A percentile compares a stretch with the other conserved stretches of the same genome.
These are phyloP conservation scores for Fusarium mundagurra DNA, from an alignment of 2,329 filamentous ascomycete genomes.

Conservation along the genomic window DNA sequence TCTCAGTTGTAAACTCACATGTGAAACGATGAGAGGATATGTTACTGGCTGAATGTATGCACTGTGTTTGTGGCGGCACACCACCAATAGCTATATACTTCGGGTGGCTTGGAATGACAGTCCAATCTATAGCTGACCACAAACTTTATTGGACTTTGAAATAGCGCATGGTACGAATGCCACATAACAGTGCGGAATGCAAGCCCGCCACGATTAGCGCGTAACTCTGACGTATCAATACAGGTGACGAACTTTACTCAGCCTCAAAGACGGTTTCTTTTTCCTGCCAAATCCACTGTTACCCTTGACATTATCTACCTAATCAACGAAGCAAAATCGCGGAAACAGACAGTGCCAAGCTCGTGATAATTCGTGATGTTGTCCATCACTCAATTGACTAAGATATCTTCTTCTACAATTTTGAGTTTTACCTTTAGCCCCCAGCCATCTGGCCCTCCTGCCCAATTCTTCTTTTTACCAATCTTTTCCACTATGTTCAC, in stretches of 20 bases:
- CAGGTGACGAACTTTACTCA: neutral
- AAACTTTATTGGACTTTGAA: neutral
- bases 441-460: constrained; percentile 19
- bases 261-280: neutral
- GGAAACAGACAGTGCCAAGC: neutral
- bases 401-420: constrained; percentile 21
- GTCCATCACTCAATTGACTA: neutral
- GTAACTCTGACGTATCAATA: neutral
- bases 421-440: constrained; percentile 19
- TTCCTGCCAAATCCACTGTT: neutral
- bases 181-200: neutral
- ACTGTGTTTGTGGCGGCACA: neutral
- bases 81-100: neutral
- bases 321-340: neutral
- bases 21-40: neutral
- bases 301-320: neutral
- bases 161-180: neutral
- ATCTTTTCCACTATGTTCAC: constrained; percentile 23
- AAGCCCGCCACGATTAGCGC: neutral
- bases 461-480: constrained; percentile 25
- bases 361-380: neutral
- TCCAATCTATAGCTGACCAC: neutral
- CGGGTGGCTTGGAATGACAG: neutral
- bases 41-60: neutral
- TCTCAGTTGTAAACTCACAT: neutral